Evolutionary conservation across 805 yeast genomes (phyloP), one percentile per base, ranked within the genome.

Genomic region (Metschnikowia similis): DNA sequence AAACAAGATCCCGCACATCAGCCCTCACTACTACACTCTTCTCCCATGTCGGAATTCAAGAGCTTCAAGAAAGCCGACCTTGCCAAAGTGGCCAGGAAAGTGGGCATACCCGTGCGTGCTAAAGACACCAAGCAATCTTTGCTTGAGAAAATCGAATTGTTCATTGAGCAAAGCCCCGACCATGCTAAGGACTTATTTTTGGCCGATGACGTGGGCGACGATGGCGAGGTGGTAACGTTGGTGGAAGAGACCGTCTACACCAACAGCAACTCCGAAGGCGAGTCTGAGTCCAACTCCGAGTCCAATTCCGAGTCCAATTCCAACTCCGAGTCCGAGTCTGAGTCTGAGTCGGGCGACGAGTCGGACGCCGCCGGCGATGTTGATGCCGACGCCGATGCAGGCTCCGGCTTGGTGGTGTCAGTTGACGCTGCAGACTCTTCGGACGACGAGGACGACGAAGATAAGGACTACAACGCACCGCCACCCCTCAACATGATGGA

Each of bases 81-180:
- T 52, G 61, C 67, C 55, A 59, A 56, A 39, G 69, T 66, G 36
- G 67, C 69, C 51, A 66, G 59, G 37, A 69, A 67, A 51, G 66
- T 69, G 36, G 76, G 69, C 34, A 54, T 71, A 30, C 58, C 64
- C 43, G 63, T 67, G 35, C 57, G 63, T 45, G 53, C 70, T 38
- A 73, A 72, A 56, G 76, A 72, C 56, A 72, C 77, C 41, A 73
- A 73, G 61, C 70, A 66, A 56, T 60, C 67, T 4, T 67, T 73
- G 59, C 59, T 71, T 29, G 76, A 72, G 38, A 73, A 69, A 52
- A 61, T 73, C 47, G 68, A 66, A 32, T 55, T 50, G 7, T 69
- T 59, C 53, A 58, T 70, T 43, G 60, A 56, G 40, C 50, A 57
- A 17, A 56, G 59, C 55, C 70, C 70, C 8, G 63, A 60, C 42